Conservation (phyloP, 2,329 filamentous ascomycete genomes). For the Phyllosticta citriasiana region DNA sequence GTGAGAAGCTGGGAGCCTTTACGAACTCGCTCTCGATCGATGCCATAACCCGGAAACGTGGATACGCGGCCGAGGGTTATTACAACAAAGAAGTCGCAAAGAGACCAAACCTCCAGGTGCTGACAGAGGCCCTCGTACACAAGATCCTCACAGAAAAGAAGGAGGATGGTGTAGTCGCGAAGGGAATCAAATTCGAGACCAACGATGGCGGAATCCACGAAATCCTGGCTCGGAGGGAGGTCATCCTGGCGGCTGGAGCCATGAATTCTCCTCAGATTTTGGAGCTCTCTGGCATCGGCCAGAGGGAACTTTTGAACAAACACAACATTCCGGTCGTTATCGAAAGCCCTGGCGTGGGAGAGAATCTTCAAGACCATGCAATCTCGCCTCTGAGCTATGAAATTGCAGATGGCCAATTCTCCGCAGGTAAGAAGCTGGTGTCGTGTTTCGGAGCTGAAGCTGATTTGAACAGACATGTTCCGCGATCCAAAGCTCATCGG, state of each 20-base stretch:
- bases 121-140: constrained; percentile 5
- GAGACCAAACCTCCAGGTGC: constrained; percentile 17
- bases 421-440: constrained; percentile 11
- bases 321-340: constrained; percentile 6
- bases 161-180: constrained; percentile 13
- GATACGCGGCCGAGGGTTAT: constrained; percentile 14
- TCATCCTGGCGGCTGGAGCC: constrained; percentile 16
- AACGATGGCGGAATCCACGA: neutral
- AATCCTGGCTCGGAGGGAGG: constrained; percentile 10
- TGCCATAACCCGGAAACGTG: constrained; percentile 10
- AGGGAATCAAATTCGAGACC: constrained; percentile 14
- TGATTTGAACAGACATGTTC: constrained; percentile 12
- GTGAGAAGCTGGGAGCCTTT: constrained; percentile 10
- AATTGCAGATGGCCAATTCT: constrained; percentile 14
- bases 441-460: neutral
- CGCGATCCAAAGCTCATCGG: constrained; percentile 16
- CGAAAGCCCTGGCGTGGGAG: constrained; percentile 7
- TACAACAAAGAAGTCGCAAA: constrained; percentile 12
- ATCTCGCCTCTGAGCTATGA: constrained; percentile 10
- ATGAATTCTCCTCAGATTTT: constrained; percentile 21
- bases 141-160: constrained; percentile 3
- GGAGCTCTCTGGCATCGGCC: constrained; percentile 20
- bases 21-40: constrained; percentile 9
- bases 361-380: constrained; percentile 12
- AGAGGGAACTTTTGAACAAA: neutral